Conservation (phyloP, 768 basidiomycete genomes). For the Agaricus sinodeliciosus region DNA sequence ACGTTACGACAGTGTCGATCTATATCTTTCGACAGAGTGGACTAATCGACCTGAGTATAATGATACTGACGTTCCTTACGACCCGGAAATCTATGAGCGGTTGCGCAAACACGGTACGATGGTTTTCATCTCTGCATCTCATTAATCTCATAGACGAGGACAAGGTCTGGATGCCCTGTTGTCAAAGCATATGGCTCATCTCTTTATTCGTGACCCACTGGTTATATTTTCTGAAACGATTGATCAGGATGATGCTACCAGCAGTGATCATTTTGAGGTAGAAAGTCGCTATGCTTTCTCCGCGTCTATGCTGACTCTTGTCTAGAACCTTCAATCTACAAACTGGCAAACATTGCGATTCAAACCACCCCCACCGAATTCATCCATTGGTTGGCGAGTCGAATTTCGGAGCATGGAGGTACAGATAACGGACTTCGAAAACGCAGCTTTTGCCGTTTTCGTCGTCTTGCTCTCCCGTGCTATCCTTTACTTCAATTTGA, state of each 20-base stretch:
- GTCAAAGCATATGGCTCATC: slow-evolving; percentile 87
- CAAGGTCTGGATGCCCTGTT: slow-evolving; percentile 81
- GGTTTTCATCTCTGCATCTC: not conserved
- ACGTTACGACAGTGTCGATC: slow-evolving; percentile 92
- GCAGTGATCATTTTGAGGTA: slow-evolving; percentile 96
- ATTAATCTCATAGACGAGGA: not conserved
- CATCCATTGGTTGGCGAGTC: slow-evolving; percentile 94
- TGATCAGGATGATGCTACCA: slow-evolving; percentile 80
- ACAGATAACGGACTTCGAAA: slow-evolving; percentile 98
- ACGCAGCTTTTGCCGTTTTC: slow-evolving; percentile 94
- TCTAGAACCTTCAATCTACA: slow-evolving; percentile 95
- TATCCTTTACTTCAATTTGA: slow-evolving; percentile 85
- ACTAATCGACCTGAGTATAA: slow-evolving; percentile 92
- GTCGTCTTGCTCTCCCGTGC: slow-evolving; percentile 91
- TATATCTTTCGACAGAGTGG: slow-evolving; percentile 85
- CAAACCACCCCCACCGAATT: slow-evolving; percentile 94
- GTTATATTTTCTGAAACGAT: slow-evolving; percentile 94
- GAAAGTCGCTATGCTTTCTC: slow-evolving; percentile 2
- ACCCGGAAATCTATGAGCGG: slow-evolving; percentile 66
- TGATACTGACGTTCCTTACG: slow-evolving; percentile 76
- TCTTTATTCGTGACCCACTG: slow-evolving; percentile 96
- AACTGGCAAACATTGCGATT: slow-evolving; percentile 99
- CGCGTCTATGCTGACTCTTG: not conserved
- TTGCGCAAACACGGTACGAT: slow-evolving; percentile 71
- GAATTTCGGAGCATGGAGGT: slow-evolving; percentile 99